Evolutionary conservation across 2,329 filamentous ascomycete genomes (phyloP).

Genomic region (Sclerotinia glacialis): DNA sequence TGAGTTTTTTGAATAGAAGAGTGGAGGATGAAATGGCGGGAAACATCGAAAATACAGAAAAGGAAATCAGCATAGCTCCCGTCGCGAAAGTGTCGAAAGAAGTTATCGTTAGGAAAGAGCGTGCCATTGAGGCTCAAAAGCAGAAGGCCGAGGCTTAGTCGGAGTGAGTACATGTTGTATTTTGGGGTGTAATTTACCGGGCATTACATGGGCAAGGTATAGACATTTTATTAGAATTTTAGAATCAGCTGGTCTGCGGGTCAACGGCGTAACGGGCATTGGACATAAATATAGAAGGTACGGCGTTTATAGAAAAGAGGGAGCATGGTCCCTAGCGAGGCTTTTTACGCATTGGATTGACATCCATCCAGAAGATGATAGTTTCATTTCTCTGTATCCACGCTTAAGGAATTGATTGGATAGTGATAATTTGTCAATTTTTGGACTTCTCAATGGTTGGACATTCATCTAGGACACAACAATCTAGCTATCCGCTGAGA

Average conservation of each 20-base stretch:
- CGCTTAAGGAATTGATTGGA: no score
- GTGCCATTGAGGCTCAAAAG: background rate
- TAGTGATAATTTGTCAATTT: background rate
- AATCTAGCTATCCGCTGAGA: no score
- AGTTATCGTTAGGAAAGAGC: background rate
- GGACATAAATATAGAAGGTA: conserved; percentile 5
- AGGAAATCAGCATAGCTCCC: background rate
- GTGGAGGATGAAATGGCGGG: conserved; percentile 56
- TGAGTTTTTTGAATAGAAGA: conserved; percentile 73
- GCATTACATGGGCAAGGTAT: background rate
- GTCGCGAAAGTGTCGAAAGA: background rate
- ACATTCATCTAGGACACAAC: background rate
- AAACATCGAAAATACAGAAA: background rate
- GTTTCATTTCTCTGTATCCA: background rate
- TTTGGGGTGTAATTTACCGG: background rate
- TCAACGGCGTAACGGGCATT: background rate
- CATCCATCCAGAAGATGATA: background rate
- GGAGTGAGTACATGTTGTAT: background rate
- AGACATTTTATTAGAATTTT: background rate
- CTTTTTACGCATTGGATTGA: background rate
- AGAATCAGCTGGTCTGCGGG: background rate
- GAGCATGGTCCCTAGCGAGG: background rate
- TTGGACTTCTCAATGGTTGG: background rate
- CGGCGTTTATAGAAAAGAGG: background rate
- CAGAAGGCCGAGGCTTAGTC: conserved; percentile 4